Evolutionary conservation across 2,329 filamentous ascomycete genomes (phyloP).

Genomic region (Zarea fungicola): DNA sequence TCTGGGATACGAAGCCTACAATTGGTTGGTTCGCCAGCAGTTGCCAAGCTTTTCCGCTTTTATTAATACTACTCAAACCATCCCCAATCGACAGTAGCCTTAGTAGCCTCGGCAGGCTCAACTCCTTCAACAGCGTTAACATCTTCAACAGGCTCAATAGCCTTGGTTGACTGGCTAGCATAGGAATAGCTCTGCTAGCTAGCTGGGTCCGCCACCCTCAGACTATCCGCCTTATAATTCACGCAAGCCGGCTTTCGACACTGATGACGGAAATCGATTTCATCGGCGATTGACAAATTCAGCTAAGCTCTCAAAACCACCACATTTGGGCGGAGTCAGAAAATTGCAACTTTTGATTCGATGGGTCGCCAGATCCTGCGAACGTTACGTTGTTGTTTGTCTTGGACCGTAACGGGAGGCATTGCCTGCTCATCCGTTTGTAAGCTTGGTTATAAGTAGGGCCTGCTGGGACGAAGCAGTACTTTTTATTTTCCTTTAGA

Average conservation of each 20-base stretch:
- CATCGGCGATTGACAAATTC: not conserved
- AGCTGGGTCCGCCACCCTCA: too few species aligned
- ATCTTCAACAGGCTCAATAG: too few species aligned
- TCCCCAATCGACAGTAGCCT: too few species aligned
- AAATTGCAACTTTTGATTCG: not conserved
- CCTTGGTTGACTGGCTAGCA: too few species aligned
- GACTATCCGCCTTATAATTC: too few species aligned
- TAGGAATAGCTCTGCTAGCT: too few species aligned
- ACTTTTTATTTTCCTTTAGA: too few species aligned
- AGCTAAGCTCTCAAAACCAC: not conserved
- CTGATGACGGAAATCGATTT: not conserved
- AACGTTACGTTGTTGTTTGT: not conserved
- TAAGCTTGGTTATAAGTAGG: conserved; percentile 5
- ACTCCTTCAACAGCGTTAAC: too few species aligned
- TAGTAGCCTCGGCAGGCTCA: too few species aligned
- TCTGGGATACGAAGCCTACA: not conserved
- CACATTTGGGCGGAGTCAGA: not conserved
- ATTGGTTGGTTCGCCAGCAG: not conserved
- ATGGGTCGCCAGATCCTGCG: not conserved
- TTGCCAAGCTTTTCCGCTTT: not conserved
- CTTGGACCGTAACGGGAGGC: not conserved
- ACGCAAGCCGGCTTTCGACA: not conserved
- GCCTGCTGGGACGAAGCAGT: not conserved
- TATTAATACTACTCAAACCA: too few species aligned
- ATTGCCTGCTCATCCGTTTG: too few species aligned